Base-by-base conservation (phyloP, 805 yeast genomes). In the Lipomyces orientalis region DNA sequence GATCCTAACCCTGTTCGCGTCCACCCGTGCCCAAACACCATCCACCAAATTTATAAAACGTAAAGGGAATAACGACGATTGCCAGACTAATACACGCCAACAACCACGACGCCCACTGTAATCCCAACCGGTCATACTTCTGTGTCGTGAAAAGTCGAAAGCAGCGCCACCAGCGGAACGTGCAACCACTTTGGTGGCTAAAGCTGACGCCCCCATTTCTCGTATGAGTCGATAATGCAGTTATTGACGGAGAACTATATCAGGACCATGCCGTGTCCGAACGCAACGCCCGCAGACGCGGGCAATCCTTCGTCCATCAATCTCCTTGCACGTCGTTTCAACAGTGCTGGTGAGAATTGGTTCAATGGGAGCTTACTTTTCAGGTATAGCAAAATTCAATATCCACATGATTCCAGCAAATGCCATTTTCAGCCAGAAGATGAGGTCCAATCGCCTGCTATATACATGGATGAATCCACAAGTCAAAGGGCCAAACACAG, bases 341-440 rank as follows among this genome's bases (percentile, higher is more conserved):
- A 81, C 65, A 91, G 90, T 8, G 88, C 93, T 8, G 97, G 97
- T 2, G 97, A 93, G 77, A 62, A 64, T 25, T 97, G n/a, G n/a
- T n/a, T 92, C n/a, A n/a, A n/a, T n/a, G n/a, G n/a, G 8, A 46
- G 7, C 52, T 46, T 16, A 46, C 52, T 10, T 46, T 80, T 92
- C 97, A 22, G 97, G 97, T 33, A 92, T 84, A 14, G 83, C 73
- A 12, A 87, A 77, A 88, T 83, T 22, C n/a, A 84, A 69, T 34
- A 91, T 81, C 90, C 94, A 89, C 88, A 89, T 88, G 3, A 86
- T 84, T 70, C 97, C 97, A 1, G 94, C 90, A 79, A 92, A 90
- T 4, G 93, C 96, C 90, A 92, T 86, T 76, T 91, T 92, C 65
- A 91, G 93, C 97, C 97, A 93, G 70, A 90, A 86, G 75, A 93